Base-by-base conservation (phyloP, 371 early-diverging fungal genomes). In the Mycotypha africana region DNA sequence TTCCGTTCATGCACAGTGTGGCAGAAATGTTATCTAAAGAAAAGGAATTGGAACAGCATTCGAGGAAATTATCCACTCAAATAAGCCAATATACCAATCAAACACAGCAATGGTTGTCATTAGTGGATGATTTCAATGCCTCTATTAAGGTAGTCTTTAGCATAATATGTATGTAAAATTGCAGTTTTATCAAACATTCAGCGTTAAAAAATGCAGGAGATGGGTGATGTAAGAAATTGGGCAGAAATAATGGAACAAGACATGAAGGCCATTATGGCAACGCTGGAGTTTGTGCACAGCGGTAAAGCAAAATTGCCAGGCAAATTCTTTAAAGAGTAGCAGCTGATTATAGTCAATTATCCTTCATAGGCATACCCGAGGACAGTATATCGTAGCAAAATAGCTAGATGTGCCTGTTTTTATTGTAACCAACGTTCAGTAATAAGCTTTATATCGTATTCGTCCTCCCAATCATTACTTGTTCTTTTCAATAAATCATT, bases 221-320 rank as follows among this genome's bases (percentile, higher is more conserved):
- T 91, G 12, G 92, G 92, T 19, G 88, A 89, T 58, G 82, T 89
- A 12, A 74, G 79, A 40, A 85, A 86, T 54, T 91, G 92, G 92
- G 84, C 86, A 0, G 68, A 74, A 32, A 79, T 82, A 8, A 63
- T 63, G 63, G 63, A 63, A 31, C 37, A 58, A 37, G 63, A 63
- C 30, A 63, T 63, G 63, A 54, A 40, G 32, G 43, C 47, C 6
- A 37, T 63, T 12, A 63, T 63, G 63, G 8, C 56, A 1, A 63
- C 63, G 3, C 30, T 63, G 7, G 63, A 63, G 30, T 54, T 52
- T 44, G 63, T 58, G 12, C 59, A 63, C 31, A 49, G 58, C 47
- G 63, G 63, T 55, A 51, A n/a, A n/a, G n/a, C n/a, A n/a, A n/a
- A n/a, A n/a, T n/a, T n/a, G n/a, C n/a, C n/a, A n/a, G n/a, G n/a